Evolutionary conservation across 805 yeast genomes (phyloP), one percentile per base, ranked within the genome.

Genomic region (Candida broadrunensis): DNA sequence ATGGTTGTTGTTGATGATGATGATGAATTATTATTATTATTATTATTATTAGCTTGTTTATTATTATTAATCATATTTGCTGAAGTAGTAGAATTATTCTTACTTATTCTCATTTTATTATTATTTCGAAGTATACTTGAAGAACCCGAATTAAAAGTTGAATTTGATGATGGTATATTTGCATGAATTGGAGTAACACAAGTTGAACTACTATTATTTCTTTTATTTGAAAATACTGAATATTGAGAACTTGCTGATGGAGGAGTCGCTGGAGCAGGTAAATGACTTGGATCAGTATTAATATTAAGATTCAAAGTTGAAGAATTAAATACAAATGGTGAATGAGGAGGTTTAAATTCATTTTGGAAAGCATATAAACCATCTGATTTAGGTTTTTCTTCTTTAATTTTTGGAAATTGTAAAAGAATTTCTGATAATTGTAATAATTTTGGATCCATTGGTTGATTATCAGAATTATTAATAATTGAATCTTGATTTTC

Each of bases 221-320:
- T 48, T 41, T 52, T 53, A 38, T 54, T 52, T 11, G 72, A 67
- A 40, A 67, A 67, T 8, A 67, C 59, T 24, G 67, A 63, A 36
- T 63, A 56, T 47, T 63, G 71, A 13, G 72, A 64, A 12, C 65
- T 60, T n/a, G 72, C 72, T 39, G 65, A 61, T 21, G 72, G 72
- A n/a, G 72, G 72, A 2, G 72, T 67, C 14, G 56, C 49, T 14
- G 72, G 72, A 37, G 39, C 27, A 24, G 46, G 43, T 12, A 29
- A 25, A 7, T 35, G 36, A 13, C 18, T 13, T 18, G 21, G 36
- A 12, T 37, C 26, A 29, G 32, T 5, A 29, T 15, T 15, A n/a
- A 29, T 15, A 29, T 29, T 29, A 17, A 41, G 37, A 37, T 36
- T 41, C 12, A 41, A 29, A 12, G 33, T 19, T 11, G 40, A 30